These are phyloP conservation scores for Candida dendrica DNA, from an alignment of 805 yeast genomes.

Conservation along the genomic window DNA sequence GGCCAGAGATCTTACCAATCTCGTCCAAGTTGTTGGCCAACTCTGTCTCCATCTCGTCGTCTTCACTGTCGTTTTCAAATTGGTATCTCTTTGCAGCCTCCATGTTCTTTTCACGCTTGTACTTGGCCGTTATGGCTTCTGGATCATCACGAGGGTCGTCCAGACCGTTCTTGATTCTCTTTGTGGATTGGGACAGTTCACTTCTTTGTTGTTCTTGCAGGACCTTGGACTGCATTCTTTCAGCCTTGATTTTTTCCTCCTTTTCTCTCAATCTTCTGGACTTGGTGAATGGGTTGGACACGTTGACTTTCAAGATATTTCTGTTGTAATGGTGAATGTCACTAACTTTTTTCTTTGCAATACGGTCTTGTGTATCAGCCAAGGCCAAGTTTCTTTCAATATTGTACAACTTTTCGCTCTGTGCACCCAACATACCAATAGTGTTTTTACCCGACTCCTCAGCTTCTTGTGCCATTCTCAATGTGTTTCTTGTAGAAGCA, in stretches of 20 bases:
- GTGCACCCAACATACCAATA: slow-evolving; percentile 89
- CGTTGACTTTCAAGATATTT: slow-evolving; percentile 71
- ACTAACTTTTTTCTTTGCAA: slow-evolving; percentile 76
- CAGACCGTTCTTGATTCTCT: slow-evolving; percentile 59
- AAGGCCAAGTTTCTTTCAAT: slow-evolving; percentile 72
- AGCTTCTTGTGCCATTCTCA: slow-evolving; percentile 64
- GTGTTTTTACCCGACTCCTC: slow-evolving; percentile 75
- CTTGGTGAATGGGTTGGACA: slow-evolving; percentile 83
- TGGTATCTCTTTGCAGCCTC: slow-evolving; percentile 62
- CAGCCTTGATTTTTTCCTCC: slow-evolving; percentile 61
- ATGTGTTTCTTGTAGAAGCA: slow-evolving; percentile 76
- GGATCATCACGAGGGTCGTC: slow-evolving; percentile 32
- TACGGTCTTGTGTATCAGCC: slow-evolving; percentile 73
- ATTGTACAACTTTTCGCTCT: slow-evolving; percentile 75
- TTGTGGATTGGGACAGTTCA: slow-evolving; percentile 57
- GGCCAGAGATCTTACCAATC: slow-evolving; percentile 58
- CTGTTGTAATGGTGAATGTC: slow-evolving; percentile 77
- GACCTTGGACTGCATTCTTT: slow-evolving; percentile 54
- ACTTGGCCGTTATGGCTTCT: slow-evolving; percentile 24
- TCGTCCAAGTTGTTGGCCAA: slow-evolving; percentile 78
- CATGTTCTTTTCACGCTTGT: slow-evolving; percentile 28
- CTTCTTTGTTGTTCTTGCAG: slow-evolving; percentile 54
- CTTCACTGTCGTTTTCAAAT: slow-evolving; percentile 87
- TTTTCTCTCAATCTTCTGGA: slow-evolving; percentile 65
- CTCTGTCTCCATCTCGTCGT: slow-evolving; percentile 87